Percentiles rank a stretch among this genome's conserved stretches.
Evolutionary conservation across 2,329 filamentous ascomycete species (phyloP).

Genomic region (Talaromyces rugulosus): DNA sequence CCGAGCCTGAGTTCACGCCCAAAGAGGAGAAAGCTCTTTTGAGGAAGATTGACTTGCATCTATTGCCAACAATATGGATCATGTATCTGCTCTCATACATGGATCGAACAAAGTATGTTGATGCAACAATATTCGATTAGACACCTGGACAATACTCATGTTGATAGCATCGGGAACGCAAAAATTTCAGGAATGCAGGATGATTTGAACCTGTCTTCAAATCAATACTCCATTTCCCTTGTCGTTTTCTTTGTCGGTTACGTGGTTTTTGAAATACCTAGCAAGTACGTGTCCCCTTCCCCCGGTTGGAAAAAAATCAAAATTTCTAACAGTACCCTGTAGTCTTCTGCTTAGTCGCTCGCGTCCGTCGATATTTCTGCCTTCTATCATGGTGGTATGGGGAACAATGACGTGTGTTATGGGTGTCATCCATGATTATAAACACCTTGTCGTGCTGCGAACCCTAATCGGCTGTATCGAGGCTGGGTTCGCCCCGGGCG

Average conservation of each 20-base stretch:
- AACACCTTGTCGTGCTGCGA: conserved; percentile 22
- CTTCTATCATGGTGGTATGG: conserved; percentile 19
- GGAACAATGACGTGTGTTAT: conserved; percentile 19
- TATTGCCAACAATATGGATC: conserved; percentile 15
- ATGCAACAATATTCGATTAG: no score
- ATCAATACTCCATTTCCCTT: conserved; percentile 48
- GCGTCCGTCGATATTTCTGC: conserved; percentile 47
- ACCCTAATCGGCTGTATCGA: conserved; percentile 24
- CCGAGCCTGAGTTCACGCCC: not conserved
- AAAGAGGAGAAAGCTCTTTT: conserved; percentile 6
- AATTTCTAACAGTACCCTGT: no score
- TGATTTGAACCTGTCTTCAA: conserved; percentile 40
- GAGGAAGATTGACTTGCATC: conserved; percentile 14
- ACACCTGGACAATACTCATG: no score
- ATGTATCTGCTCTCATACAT: conserved; percentile 16
- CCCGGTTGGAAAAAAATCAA: no score
- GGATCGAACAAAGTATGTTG: conserved; percentile 12
- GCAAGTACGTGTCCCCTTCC: conserved; percentile 27
- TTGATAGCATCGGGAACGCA: conserved; percentile 47
- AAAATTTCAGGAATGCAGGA: conserved; percentile 47
- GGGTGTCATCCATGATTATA: conserved; percentile 23
- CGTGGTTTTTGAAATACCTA: conserved; percentile 50
- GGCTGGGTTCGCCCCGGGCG: conserved; percentile 31
- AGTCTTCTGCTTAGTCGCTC: conserved; percentile 47
- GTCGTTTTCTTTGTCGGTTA: conserved; percentile 54